Evolutionary conservation across 345 rosid species (phyloP), one percentile per base, ranked within the genome.

Genomic region (Eucalyptus brandiana): DNA sequence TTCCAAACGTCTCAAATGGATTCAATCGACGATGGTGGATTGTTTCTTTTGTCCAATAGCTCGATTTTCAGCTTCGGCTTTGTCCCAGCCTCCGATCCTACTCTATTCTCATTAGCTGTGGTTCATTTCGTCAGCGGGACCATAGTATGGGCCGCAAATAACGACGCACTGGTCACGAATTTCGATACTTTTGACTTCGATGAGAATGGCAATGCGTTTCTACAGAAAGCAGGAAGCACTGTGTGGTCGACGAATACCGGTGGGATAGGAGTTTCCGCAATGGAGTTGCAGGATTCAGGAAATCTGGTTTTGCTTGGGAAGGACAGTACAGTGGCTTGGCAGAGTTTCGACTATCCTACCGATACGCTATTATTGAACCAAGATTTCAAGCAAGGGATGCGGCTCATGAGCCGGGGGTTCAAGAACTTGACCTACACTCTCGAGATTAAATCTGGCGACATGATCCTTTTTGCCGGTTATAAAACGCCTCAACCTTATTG

Each of bases 301-400:
- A 98, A 97, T 85, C 90, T 97, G 90, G 97, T 94, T 23, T 91
- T 95, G 92, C 92, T 93, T 45, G 96, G 96, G 13, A 76, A 86
- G 65, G 94, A 90, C 12, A 88, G 90, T 42, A 85, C 69, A 28
- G 90, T 93, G 17, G 49, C 93, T 15, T 97, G 99, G 99, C 95
- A 97, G 94, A 97, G 99, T 87, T 98, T 98, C 89, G 90, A 93
- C 88, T 95, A 97, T 94, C 98, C 99, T 0, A 92, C 98, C 0
- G 92, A 98, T 90, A 95, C 99, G 40, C 92, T 97, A 32, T 90
- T 96, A 7, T 91, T 95, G 21, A 93, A 89, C 88, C 99, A 98
- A 89, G 93, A 89, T 47, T 96, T 98, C 62, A 83, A 26, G 47
- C 89, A 93, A 89, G 97, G 96, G 32, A 94, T 96, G 99, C 94